These are phyloP conservation scores for Leishmania guyanensis DNA, from an alignment of 208 protist species.

Conservation along the genomic window DNA sequence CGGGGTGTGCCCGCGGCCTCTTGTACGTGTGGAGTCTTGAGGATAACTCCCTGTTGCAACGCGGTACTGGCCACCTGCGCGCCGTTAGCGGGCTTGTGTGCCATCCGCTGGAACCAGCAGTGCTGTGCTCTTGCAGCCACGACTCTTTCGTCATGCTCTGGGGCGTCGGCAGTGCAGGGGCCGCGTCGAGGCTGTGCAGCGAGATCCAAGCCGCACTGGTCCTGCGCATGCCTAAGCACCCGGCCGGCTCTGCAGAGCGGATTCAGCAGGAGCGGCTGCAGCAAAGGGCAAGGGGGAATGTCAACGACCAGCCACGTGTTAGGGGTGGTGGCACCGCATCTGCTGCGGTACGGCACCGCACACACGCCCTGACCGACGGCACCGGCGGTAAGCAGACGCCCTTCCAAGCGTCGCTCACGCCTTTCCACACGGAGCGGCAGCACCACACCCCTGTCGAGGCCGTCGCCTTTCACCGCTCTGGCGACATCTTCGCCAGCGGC, in stretches of 20 bases:
- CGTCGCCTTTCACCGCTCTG: conserved; percentile 64
- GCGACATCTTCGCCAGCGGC: conserved; percentile 74
- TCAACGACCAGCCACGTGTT: not conserved
- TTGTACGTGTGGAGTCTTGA: conserved; percentile 86
- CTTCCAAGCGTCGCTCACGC: conserved; percentile 7
- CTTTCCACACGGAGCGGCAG: conserved; percentile 62
- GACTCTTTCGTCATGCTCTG: conserved; percentile 76
- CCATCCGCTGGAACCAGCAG: conserved; percentile 45
- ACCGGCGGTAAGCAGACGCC: not conserved
- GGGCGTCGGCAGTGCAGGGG: conserved; percentile 33
- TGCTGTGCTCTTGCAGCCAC: conserved; percentile 59
- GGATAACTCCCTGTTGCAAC: conserved; percentile 69
- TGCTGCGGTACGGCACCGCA: not conserved
- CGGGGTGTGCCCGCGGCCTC: conserved; percentile 88
- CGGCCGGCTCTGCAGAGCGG: conserved; percentile 16
- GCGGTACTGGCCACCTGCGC: conserved; percentile 55
- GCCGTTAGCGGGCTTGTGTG: conserved; percentile 57
- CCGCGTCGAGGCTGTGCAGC: conserved; percentile 14
- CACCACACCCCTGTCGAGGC: conserved; percentile 59
- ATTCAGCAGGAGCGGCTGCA: conserved; percentile 14
- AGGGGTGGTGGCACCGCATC: not conserved
- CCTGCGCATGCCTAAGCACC: conserved; percentile 30
- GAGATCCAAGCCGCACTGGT: conserved; percentile 13
- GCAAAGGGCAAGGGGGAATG: not conserved
- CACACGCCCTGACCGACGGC: not conserved